Percentiles rank a stretch among this genome's conserved stretches.
Conservation (phyloP, 441 rosid genomes). For the Omphalea diandra region DNA sequence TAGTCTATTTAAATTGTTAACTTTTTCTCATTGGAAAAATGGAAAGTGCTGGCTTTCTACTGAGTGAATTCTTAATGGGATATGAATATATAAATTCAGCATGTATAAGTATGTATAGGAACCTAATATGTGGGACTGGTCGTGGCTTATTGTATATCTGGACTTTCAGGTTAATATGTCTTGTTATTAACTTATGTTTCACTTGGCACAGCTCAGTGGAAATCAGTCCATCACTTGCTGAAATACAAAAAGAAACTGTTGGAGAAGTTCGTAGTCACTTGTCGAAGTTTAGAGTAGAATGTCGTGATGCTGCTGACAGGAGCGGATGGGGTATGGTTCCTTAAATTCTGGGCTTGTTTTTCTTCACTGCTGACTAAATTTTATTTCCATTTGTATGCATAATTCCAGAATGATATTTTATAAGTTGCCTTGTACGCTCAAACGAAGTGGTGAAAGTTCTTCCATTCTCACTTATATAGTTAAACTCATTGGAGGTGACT, state of each 20-base stretch:
- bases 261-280: conserved; percentile 81
- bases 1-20: neutral
- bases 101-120: neutral
- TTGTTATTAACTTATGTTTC: conserved; percentile 20
- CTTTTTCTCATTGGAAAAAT: neutral
- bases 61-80: neutral
- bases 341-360: conserved; percentile 14
- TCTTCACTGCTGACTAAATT: neutral
- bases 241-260: conserved; percentile 81
- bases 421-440: neutral
- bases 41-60: neutral
- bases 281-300: conserved; percentile 79
- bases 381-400: neutral
- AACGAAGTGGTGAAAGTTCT: conserved; percentile 1
- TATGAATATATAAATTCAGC: neutral
- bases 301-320: conserved; percentile 83
- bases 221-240: conserved; percentile 88
- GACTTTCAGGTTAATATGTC: neutral
- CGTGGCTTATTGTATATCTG: neutral
- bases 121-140: neutral
- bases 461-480: neutral
- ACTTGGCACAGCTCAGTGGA: conserved; percentile 76
- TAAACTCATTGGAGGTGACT: neutral
- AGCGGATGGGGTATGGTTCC: conserved; percentile 83
- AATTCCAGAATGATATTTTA: neutral